These are phyloP conservation scores for Phialocephala sp. DNA, from an alignment of 2,329 filamentous ascomycete species.

Conservation along the genomic window DNA sequence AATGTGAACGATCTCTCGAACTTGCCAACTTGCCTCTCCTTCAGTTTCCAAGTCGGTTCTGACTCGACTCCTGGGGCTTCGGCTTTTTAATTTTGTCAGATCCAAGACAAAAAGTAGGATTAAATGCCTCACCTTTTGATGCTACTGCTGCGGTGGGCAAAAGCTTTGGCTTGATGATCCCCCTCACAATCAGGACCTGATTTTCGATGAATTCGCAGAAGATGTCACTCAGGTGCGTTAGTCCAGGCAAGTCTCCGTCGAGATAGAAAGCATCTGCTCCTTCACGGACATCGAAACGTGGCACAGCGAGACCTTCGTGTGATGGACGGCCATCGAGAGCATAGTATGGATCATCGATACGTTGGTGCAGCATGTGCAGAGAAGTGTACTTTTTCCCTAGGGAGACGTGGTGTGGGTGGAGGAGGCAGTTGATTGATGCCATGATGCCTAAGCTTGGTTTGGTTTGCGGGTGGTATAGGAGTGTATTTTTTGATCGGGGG, in stretches of 20 bases:
- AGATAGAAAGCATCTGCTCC: background rate
- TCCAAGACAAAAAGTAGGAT: background rate
- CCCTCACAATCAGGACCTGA: background rate
- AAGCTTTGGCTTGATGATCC: background rate
- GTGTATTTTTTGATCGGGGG: background rate
- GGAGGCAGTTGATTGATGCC: background rate
- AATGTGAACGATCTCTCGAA: constrained; percentile 6
- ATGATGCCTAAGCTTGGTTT: background rate
- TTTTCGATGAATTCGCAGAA: background rate
- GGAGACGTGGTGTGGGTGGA: constrained; percentile 5
- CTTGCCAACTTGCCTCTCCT: constrained; percentile 2
- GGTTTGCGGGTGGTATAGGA: background rate
- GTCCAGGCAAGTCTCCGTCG: constrained; percentile 2
- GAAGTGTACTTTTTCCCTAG: background rate
- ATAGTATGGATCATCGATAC: constrained; percentile 5
- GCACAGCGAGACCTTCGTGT: background rate
- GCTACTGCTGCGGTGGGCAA: background rate
- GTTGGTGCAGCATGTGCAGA: constrained; percentile 1
- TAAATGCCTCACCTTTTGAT: background rate
- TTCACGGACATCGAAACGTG: background rate
- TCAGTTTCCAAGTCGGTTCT: background rate
- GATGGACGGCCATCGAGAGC: background rate
- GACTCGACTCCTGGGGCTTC: background rate
- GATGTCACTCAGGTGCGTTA: background rate
- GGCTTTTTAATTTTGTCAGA: background rate